Evolutionary conservation across 2,329 filamentous ascomycete species (phyloP).

Genomic region (Hypoxylon sp.): DNA sequence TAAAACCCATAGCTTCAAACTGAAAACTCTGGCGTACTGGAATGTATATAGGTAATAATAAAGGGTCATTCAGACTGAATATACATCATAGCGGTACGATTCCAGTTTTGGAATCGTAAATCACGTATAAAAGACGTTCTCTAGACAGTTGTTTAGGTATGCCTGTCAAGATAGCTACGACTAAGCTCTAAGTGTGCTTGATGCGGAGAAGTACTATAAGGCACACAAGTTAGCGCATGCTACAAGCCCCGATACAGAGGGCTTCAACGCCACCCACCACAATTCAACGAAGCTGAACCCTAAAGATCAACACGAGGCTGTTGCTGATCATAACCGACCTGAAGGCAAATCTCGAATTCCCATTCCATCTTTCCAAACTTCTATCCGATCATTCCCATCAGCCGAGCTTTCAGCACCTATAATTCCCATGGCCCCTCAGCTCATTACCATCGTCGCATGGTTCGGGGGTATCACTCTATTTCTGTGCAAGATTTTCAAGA

Average conservation of each 20-base stretch:
- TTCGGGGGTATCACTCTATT: constrained; percentile 6
- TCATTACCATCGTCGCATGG: constrained; percentile 7
- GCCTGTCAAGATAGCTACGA: neutral
- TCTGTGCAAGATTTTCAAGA: constrained; percentile 9
- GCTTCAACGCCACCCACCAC: neutral
- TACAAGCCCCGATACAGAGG: constrained; percentile 11
- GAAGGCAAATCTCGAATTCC: constrained; percentile 25
- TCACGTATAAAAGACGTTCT: neutral
- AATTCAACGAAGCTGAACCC: constrained; percentile 8
- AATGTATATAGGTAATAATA: constrained; percentile 26
- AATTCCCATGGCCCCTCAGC: constrained; percentile 11
- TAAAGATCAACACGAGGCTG: constrained; percentile 28
- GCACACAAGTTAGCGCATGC: constrained; percentile 4
- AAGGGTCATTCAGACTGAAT: constrained; percentile 2
- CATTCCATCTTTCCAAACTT: neutral
- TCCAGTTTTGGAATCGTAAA: neutral
- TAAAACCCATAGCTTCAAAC: constrained; percentile 8
- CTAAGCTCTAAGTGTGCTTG: neutral
- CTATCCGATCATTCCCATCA: constrained; percentile 16
- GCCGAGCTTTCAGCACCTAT: neutral
- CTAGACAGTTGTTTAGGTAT: neutral
- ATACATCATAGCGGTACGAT: neutral
- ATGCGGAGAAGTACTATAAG: neutral
- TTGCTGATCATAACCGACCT: too few relatives aligned
- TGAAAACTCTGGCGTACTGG: constrained; percentile 4